These are phyloP conservation scores for Fusarium sp. DNA, from an alignment of 2,329 filamentous ascomycete species.

Conservation along the genomic window DNA sequence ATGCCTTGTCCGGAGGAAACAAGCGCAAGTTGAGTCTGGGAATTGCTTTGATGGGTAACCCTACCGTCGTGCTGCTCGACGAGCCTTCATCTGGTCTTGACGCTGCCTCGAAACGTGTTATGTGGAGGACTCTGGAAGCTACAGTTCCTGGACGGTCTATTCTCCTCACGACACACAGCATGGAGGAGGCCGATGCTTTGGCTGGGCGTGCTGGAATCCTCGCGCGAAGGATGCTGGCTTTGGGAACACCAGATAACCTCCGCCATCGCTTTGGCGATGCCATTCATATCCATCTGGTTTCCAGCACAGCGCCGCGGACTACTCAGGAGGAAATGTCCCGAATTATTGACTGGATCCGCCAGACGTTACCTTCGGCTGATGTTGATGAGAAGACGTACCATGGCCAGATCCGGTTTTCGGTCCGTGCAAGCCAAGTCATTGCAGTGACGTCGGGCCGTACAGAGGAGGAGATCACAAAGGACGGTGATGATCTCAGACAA, in stretches of 20 bases:
- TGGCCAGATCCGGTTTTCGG: conserved; percentile 86
- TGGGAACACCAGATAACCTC: conserved; percentile 79
- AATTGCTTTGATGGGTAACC: conserved; percentile 93
- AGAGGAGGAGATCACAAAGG: conserved; percentile 40
- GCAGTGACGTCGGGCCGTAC: conserved; percentile 37
- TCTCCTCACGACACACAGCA: conserved; percentile 89
- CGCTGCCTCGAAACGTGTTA: conserved; percentile 87
- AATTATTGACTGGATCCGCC: conserved; percentile 73
- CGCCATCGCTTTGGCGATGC: conserved; percentile 80
- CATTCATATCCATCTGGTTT: conserved; percentile 84
- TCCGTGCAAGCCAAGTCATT: conserved; percentile 65
- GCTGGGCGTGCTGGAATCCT: conserved; percentile 88
- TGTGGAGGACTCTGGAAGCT: conserved; percentile 86
- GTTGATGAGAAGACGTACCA: conserved; percentile 82
- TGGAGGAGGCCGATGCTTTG: conserved; percentile 94
- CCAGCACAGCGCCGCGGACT: conserved; percentile 78
- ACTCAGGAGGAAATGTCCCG: conserved; percentile 72
- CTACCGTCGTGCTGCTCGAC: conserved; percentile 85
- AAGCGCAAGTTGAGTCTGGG: conserved; percentile 91
- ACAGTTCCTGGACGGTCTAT: conserved; percentile 83
- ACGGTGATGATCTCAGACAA: conserved; percentile 47
- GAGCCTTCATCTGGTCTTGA: conserved; percentile 92
- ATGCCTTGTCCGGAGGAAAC: conserved; percentile 87
- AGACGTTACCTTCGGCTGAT: conserved; percentile 70
- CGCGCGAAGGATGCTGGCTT: conserved; percentile 84